Base-by-base conservation (phyloP, 2,329 filamentous ascomycete genomes). In the Chrysoporthe deuterocubensis region DNA sequence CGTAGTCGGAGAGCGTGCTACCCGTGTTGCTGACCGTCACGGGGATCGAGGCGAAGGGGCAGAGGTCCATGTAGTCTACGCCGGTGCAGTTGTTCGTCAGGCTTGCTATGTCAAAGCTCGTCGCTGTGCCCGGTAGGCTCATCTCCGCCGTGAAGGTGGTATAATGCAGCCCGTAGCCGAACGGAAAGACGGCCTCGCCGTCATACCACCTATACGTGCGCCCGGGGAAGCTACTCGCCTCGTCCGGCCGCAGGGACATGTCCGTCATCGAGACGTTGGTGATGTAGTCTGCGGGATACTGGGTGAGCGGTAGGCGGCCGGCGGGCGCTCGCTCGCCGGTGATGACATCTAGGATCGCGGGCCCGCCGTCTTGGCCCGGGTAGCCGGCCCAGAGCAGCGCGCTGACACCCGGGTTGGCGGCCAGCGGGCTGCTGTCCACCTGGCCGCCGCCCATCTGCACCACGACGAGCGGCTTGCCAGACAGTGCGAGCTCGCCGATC, bases 121-220 rank as follows among this genome's bases (percentile, higher is more conserved):
- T 32, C 2, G 73, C 66, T 6, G 56, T 6, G 1, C 67, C 62
- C 3, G 75, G 71, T 2, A 76, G 74, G 46, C 70, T 56, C 4
- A 57, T 37, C 70, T 69, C 18, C 6, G 76, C 73, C 16, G 72
- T 70, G 71, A 89, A 89, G 48, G 76, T 84, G 4, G 86, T 89
- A 76, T 89, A 89, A 72, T 89, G 85, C 68, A 88, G 71, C 0
- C 87, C 87, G 67, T 81, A 80, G 0, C 86, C 87, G 66, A 88
- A 89, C 0, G 81, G 80, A 62, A 83, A 81, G 2, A 87, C 79
- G 0, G 83, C 78, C n/a, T 77, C 76, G 43, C 80, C 80, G 1
- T 80, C 78, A 74, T 86, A 89, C 86, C 86, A 89, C 70, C 81
- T 83, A 71, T 89, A 89, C 0, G 87, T 89, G 7, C 86, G 78